phyloP scores from a whole-genome alignment of 805 yeast species.

The Candida methanosorbosa region DNA sequence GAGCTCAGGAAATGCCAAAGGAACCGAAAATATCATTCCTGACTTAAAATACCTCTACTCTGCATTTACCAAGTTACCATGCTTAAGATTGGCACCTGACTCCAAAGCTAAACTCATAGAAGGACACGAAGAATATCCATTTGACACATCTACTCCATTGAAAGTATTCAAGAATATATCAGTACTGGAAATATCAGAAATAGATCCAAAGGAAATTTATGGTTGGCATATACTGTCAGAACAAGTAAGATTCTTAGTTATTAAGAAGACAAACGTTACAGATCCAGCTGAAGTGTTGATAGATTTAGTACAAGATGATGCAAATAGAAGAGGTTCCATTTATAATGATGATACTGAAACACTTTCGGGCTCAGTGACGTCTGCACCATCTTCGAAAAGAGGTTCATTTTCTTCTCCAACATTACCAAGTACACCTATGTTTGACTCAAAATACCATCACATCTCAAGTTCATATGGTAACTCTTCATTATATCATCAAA shows the following conservation, averaged over 20 bases:
- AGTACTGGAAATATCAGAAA: conserved; percentile 49
- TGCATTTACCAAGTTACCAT: conserved; percentile 58
- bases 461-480: conserved; percentile 12
- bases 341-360: conserved; percentile 14
- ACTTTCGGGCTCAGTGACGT: conserved; percentile 7
- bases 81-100: conserved; percentile 52
- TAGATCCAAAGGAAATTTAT: conserved; percentile 55
- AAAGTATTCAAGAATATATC: conserved; percentile 51
- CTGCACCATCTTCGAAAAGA: conserved; percentile 14
- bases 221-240: conserved; percentile 58
- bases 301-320: conserved; percentile 45
- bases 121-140: conserved; percentile 63
- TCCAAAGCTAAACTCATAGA: conserved; percentile 47
- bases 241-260: conserved; percentile 42
- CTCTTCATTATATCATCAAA: conserved; percentile 10
- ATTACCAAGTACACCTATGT: conserved; percentile 3
- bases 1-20: conserved; percentile 31
- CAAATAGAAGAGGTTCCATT: conserved; percentile 19
- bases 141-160: conserved; percentile 63
- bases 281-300: conserved; percentile 46
- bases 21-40: conserved; percentile 27
- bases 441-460: conserved; percentile 2
- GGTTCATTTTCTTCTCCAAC: conserved; percentile 13
- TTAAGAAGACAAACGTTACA: conserved; percentile 40
- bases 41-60: conserved; percentile 51